Conservation (phyloP, 768 basidiomycete species). For the Vararia minispora region DNA sequence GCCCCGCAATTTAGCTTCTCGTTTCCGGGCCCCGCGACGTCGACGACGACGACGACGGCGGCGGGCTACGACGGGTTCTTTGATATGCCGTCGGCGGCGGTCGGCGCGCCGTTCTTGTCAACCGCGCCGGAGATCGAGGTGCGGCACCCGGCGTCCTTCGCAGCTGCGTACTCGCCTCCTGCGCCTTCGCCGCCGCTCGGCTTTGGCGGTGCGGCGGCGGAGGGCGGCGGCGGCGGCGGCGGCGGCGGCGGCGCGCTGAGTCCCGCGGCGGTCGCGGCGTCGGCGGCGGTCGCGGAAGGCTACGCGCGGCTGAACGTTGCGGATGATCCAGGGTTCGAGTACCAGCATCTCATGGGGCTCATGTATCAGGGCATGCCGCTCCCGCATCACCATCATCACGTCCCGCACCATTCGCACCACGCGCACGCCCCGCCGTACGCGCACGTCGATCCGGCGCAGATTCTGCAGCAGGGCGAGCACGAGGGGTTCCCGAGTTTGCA, state of each 20-base stretch:
- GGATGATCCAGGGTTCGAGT: slow-evolving; percentile 50
- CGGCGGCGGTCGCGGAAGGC: slow-evolving; percentile 59
- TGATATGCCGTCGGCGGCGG: too few species aligned
- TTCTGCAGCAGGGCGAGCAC: slow-evolving; percentile 37
- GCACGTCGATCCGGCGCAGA: slow-evolving; percentile 90
- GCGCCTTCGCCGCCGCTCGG: too few species aligned
- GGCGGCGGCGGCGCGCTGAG: slow-evolving; percentile 4
- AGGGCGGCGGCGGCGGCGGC: neutral
- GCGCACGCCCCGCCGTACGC: too few species aligned
- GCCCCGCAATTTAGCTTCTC: slow-evolving; percentile 63
- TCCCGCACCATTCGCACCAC: too few species aligned
- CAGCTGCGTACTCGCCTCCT: too few species aligned
- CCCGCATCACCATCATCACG: slow-evolving; percentile 20
- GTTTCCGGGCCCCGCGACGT: slow-evolving; percentile 50
- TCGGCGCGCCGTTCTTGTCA: too few species aligned
- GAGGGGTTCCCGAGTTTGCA: slow-evolving; percentile 44
- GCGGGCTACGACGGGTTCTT: slow-evolving; percentile 49
- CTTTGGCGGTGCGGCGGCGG: neutral
- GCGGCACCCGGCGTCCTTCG: too few species aligned
- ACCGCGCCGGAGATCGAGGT: too few species aligned
- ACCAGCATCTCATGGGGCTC: slow-evolving; percentile 54
- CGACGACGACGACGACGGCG: too few species aligned
- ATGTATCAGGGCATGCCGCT: slow-evolving; percentile 40
- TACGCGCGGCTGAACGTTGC: slow-evolving; percentile 58
- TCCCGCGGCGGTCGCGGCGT: slow-evolving; percentile 53